Conservation (phyloP, 768 basidiomycete genomes). For the Kwoniella sp. region DNA sequence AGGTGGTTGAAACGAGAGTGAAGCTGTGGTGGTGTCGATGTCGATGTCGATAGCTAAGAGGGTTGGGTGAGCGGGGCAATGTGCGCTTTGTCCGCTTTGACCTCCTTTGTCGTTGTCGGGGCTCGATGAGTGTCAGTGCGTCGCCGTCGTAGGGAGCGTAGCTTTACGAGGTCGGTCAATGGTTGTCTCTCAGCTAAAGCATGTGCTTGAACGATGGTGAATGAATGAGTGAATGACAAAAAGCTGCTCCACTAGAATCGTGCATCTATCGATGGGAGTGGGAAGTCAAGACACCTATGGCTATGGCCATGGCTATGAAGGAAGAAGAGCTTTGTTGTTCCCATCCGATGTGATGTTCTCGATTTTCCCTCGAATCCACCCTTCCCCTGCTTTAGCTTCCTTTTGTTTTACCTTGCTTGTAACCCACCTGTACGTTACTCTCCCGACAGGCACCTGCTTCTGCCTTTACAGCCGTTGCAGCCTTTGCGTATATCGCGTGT, state of each 20-base stretch:
- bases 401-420: background rate
- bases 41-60: no score
- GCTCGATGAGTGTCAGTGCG: background rate
- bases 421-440: background rate
- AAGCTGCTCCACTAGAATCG: background rate
- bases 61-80: background rate
- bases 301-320: background rate
- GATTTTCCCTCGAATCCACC: background rate
- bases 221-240: background rate
- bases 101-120: background rate
- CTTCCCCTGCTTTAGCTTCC: background rate
- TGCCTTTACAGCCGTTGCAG: background rate
- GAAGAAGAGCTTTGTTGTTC: background rate
- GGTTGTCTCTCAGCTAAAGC: no score
- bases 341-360: conserved; percentile 3
- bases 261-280: background rate
- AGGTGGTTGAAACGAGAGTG: conserved; percentile 11
- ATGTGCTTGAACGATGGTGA: background rate
- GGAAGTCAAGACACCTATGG: background rate
- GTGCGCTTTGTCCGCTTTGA: background rate
- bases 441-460: no score
- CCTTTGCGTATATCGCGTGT: background rate
- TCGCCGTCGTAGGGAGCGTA: background rate
- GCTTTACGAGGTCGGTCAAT: no score
- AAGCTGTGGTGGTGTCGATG: background rate